Evolutionary conservation across 768 basidiomycete species (phyloP), one percentile per base, ranked within the genome.

Genomic region (Pleurotus tuber-regium): DNA sequence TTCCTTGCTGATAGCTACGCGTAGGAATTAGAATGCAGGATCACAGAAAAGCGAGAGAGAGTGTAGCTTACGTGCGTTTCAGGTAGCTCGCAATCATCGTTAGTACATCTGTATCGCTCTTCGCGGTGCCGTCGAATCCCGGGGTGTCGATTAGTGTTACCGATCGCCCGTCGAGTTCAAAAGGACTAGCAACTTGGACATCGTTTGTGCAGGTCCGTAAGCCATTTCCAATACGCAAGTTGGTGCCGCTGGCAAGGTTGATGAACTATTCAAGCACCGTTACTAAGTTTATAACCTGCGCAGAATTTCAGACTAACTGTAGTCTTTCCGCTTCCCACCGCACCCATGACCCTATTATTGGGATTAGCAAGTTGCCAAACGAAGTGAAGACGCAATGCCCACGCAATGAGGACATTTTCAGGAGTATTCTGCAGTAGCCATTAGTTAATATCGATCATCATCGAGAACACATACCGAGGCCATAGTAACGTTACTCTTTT

Each of bases 91-190:
- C 56, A 29, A 75, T 72, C 57, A 66, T 63, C 46, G 62, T 64
- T 44, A 73, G 61, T 36, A 73, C 54, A 16, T 72, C 69, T 8
- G 65, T 65, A 29, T 72, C 73, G 16, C 57, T 64, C 38, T 61
- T 58, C 3, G 40, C 51, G 1, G 67, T 69, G 54, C 75, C 74
- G 33, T 75, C 76, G 35, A 77, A 76, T 6, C 76, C 75, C 0
- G 75, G 75, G 1, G 75, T 77, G 43, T 76, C 74, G 16, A 77
- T 63, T 31, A 76, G 55, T 2, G 57, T 66, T 24, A 74, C 63
- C 4, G 39, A 43, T 14, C 51, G 53, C 18, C 62, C 66, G 28
- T 68, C 63, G 19, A 74, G 59, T 18, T 26, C 41, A 43, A 74
- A 73, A 0, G 62, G 51, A 14, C 59, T 48, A 0, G 63, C 61